A percentile compares a stretch with the other conserved stretches of the same genome.
phyloP scores from a whole-genome alignment of 2,329 filamentous ascomycete genomes.

The Tolypocladium amazonense region DNA sequence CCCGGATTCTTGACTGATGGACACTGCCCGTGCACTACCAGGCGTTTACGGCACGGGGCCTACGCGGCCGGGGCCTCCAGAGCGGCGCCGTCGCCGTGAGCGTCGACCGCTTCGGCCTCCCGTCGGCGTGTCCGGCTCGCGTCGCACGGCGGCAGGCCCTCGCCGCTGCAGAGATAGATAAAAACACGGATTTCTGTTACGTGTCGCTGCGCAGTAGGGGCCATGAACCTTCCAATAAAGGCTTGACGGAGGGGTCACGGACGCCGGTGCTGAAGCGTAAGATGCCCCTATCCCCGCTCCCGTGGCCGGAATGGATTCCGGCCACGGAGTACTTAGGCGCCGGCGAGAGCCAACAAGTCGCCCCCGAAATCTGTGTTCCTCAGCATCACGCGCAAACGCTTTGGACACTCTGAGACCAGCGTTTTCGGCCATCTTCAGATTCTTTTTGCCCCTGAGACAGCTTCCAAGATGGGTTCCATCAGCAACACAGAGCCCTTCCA shows the following conservation, averaged over 20 bases:
- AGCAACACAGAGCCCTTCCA: constrained; percentile 33
- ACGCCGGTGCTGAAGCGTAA: constrained; percentile 9
- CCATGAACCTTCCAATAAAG: constrained; percentile 6
- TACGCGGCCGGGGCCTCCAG: neutral
- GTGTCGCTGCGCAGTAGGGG: constrained; percentile 8
- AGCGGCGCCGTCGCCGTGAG: neutral
- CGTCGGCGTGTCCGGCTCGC: neutral
- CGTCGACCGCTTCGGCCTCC: neutral
- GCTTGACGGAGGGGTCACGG: constrained; percentile 7
- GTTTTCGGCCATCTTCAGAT: neutral
- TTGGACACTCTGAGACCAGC: neutral
- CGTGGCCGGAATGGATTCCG: constrained; percentile 37
- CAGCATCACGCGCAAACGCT: neutral
- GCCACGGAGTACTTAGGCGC: constrained; percentile 37
- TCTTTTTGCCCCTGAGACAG: neutral
- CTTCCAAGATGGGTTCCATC: constrained; percentile 28
- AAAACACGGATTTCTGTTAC: constrained; percentile 12
- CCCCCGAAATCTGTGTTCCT: neutral
- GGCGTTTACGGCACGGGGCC: neutral
- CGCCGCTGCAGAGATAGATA: neutral
- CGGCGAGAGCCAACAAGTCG: constrained; percentile 13
- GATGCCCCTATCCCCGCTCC: constrained; percentile 15
- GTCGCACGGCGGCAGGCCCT: neutral
- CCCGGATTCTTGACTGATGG: neutral
- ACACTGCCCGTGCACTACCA: neutral